Evolutionary conservation across 306 rosid genomes (phyloP).

Genomic region (Glycyrrhiza uralensis): DNA sequence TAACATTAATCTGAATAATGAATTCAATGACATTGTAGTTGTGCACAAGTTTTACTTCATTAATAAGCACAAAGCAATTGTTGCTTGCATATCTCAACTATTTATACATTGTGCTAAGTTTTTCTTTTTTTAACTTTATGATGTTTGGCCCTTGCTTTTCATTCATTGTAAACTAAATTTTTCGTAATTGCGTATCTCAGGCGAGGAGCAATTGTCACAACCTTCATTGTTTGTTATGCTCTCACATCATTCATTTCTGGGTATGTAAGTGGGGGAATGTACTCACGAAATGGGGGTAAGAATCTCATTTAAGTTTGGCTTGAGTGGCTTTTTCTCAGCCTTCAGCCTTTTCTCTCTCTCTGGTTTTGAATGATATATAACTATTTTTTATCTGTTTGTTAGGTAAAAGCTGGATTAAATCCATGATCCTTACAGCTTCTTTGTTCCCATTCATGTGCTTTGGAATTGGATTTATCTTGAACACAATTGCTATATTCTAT

Average conservation of each 20-base stretch:
- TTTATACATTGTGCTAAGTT: neutral
- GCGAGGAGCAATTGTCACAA: slow-evolving; percentile 98
- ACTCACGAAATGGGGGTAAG: slow-evolving; percentile 93
- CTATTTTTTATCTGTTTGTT: slow-evolving; percentile 16
- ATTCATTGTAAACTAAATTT: neutral
- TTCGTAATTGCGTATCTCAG: slow-evolving; percentile 40
- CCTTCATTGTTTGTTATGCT: slow-evolving; percentile 96
- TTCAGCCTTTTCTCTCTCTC: neutral
- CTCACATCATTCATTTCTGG: slow-evolving; percentile 99
- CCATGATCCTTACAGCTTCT: slow-evolving; percentile 97
- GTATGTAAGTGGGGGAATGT: slow-evolving; percentile 98
- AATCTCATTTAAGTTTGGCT: slow-evolving; percentile 9
- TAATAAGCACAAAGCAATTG: neutral
- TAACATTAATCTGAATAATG: slow-evolving; percentile 2
- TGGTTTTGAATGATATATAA: slow-evolving; percentile 2
- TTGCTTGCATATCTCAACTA: slow-evolving; percentile 9
- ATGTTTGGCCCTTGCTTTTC: neutral
- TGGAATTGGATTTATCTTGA: slow-evolving; percentile 89
- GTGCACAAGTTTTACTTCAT: neutral
- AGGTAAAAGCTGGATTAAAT: slow-evolving; percentile 98
- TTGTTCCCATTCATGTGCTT: slow-evolving; percentile 97
- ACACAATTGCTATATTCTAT: slow-evolving; percentile 92
- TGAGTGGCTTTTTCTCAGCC: slow-evolving; percentile 15
- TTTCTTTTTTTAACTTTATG: neutral
- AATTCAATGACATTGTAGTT: neutral